These are phyloP conservation scores for Candida michaelii DNA, from an alignment of 805 yeast genomes.

Conservation along the genomic window DNA sequence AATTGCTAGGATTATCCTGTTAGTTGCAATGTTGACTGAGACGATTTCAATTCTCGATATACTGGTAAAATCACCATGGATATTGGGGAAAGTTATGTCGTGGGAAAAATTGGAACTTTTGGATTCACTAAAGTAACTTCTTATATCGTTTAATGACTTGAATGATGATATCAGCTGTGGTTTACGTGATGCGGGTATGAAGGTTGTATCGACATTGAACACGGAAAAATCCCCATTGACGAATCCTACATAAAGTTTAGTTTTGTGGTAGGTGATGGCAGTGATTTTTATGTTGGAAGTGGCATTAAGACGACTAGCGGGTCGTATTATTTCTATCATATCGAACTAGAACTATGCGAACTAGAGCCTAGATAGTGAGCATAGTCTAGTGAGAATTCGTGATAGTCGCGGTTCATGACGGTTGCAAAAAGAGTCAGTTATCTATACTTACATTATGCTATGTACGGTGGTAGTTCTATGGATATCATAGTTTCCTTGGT, in stretches of 20 bases:
- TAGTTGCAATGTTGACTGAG: constrained; percentile 11
- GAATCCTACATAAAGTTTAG: constrained; percentile 31
- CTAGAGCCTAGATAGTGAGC: too few species aligned
- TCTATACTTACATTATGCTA: too few species aligned
- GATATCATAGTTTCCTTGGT: too few species aligned
- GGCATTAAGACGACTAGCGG: constrained; percentile 33
- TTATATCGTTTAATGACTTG: constrained; percentile 27
- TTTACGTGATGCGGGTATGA: constrained; percentile 9
- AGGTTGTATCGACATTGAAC: constrained; percentile 19
- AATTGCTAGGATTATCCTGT: constrained; percentile 26
- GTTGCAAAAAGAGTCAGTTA: too few species aligned
- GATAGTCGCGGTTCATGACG: too few species aligned
- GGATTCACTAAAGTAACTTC: constrained; percentile 14
- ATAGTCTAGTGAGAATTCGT: neutral
- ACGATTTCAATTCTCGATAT: constrained; percentile 14
- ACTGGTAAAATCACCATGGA: constrained; percentile 15
- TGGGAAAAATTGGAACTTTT: constrained; percentile 16
- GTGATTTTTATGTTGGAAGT: constrained; percentile 22
- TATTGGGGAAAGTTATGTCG: constrained; percentile 19
- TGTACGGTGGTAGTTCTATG: too few species aligned
- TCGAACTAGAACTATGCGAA: too few species aligned
- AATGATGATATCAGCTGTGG: constrained; percentile 18
- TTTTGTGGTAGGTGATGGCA: constrained; percentile 21
- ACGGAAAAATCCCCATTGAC: constrained; percentile 36
- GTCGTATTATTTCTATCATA: constrained; percentile 43